Evolutionary conservation across 352 stramenopile genomes (phyloP), one percentile per base, ranked within the genome.

Genomic region (Phytophthora parvispora): DNA sequence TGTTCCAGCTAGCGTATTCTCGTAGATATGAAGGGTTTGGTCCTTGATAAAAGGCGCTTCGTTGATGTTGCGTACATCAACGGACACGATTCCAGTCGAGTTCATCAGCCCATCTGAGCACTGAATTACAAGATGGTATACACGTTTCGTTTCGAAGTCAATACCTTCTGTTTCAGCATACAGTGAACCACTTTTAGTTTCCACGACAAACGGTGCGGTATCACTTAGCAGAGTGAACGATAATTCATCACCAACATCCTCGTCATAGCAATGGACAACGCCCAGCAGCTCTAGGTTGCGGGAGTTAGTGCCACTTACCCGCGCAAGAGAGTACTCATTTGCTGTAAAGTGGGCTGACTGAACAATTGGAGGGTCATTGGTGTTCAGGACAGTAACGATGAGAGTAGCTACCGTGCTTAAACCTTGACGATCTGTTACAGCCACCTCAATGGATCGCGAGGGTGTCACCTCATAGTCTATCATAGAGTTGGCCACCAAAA

Each of bases 11-110:
- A 20, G 9, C n/a, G 65, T 43, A 43, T 86, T 86, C 50, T 91
- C 83, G 15, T 49, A 18, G 0, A 89, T 28, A 4, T 59, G 75
- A 47, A 80, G 75, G 9, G 69, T 47, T 38, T 87, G 67, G 31
- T 66, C 48, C 6, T 20, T 28, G 2, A 81, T 38, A 16, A 63
- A 31, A 2, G 83, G 83, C 0, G 76, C 54, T 69, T 89, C 83
- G 56, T 91, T 88, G 10, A 88, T 67, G 24, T 91, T 91, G 0
- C 59, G 20, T 18, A 91, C 61, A 22, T 74, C 47, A 16, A 89
- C 53, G 27, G 22, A 61, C 4, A 81, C 42, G 2, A 48, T 57
- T 13, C 64, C 56, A 18, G 50, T 34, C 0, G 63, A n/a, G 7
- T 47, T 60, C 8, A 56, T 55, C 25, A 65, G 43, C 15, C 80